These are phyloP conservation scores for Eucalyptus erythrocorys DNA, from an alignment of 345 rosid genomes.

Conservation along the genomic window DNA sequence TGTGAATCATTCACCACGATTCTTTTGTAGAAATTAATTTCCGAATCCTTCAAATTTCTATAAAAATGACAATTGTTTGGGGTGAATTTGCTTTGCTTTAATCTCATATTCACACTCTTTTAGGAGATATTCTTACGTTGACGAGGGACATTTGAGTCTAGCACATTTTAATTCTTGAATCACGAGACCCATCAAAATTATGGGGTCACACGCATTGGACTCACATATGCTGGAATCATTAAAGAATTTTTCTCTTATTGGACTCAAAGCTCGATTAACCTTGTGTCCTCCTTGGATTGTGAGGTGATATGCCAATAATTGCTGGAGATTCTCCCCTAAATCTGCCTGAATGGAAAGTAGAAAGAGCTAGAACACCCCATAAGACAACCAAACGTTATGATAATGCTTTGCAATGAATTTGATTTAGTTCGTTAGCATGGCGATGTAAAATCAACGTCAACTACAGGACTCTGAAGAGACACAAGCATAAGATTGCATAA, in stretches of 20 bases:
- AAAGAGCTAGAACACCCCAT: neutral
- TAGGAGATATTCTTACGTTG: too few species aligned
- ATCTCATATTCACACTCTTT: neutral
- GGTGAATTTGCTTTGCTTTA: neutral
- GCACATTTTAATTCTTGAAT: neutral
- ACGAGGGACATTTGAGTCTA: neutral
- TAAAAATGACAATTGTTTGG: neutral
- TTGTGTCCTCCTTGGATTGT: neutral
- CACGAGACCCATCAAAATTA: too few species aligned
- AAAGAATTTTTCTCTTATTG: too few species aligned
- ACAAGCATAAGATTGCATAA: too few species aligned
- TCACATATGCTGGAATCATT: neutral
- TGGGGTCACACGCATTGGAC: fast-evolving
- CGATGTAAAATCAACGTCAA: too few species aligned
- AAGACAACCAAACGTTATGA: neutral
- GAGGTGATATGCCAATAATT: neutral
- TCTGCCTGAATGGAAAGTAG: neutral
- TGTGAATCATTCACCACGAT: neutral
- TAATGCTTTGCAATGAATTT: too few species aligned
- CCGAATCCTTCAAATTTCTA: neutral
- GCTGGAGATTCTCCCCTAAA: neutral
- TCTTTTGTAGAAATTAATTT: neutral
- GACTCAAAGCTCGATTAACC: neutral
- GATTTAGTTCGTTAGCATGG: too few species aligned
- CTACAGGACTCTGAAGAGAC: too few species aligned